A percentile compares a stretch with the other conserved stretches of the same genome.
phyloP scores from a whole-genome alignment of 257 asterid species.

The Jaltomata sinuosa region DNA sequence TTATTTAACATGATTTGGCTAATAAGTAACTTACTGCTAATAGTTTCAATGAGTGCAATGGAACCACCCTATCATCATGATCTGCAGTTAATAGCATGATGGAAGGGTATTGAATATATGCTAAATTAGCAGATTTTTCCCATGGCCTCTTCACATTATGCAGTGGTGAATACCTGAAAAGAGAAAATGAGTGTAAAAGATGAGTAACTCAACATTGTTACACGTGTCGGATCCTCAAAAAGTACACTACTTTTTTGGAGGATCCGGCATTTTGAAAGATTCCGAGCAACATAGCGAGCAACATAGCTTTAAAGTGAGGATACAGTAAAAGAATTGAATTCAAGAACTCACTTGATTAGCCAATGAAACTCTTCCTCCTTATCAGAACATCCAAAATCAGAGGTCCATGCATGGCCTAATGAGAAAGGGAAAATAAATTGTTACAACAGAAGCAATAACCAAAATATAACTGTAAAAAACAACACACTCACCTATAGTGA shows the following conservation, averaged over 20 bases:
- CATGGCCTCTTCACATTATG: slow-evolving; percentile 93
- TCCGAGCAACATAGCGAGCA: background rate
- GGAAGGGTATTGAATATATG: slow-evolving; percentile 57
- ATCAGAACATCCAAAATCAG: slow-evolving; percentile 95
- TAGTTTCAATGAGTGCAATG: slow-evolving; percentile 81
- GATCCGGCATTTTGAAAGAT: background rate
- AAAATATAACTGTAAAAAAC: background rate
- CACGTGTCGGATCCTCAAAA: background rate
- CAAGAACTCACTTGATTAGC: slow-evolving; percentile 65
- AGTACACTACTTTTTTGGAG: background rate
- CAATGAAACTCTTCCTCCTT: slow-evolving; percentile 85
- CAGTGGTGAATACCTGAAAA: slow-evolving; percentile 82
- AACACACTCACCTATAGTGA: slow-evolving; percentile 67
- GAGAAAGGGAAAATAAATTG: background rate
- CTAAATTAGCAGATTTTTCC: slow-evolving; percentile 42
- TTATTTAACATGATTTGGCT: background rate
- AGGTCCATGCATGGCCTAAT: slow-evolving; percentile 97
- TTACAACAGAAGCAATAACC: background rate
- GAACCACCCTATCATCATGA: slow-evolving; percentile 98
- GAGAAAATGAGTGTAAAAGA: background rate
- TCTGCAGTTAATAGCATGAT: slow-evolving; percentile 94
- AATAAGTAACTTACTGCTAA: slow-evolving; percentile 54
- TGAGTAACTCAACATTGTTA: background rate
- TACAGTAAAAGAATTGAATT: background rate
- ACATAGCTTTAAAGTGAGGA: background rate